Percentiles rank a stretch among this genome's conserved stretches.
These are phyloP conservation scores for Verticillium tricorpus DNA, from an alignment of 2,329 filamentous ascomycete genomes.

Conservation along the genomic window DNA sequence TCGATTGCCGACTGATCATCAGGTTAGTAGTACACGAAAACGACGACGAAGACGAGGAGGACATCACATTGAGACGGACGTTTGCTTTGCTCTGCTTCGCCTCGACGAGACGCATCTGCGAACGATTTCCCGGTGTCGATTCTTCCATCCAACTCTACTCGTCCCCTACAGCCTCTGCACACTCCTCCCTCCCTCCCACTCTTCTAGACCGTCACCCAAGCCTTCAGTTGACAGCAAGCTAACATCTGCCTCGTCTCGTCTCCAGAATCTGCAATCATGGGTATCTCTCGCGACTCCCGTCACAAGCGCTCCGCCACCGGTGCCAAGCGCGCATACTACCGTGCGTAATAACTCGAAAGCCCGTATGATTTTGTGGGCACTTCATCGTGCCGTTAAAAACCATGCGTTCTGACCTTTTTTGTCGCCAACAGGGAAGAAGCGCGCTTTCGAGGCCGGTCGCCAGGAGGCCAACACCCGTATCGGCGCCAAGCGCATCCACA, in stretches of 20 bases:
- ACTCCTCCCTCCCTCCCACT: neutral
- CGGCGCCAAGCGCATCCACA: slow-evolving; percentile 92
- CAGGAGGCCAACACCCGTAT: slow-evolving; percentile 99
- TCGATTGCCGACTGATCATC: slow-evolving; percentile 44
- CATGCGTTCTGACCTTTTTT: slow-evolving; percentile 68
- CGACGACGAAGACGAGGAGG: slow-evolving; percentile 11
- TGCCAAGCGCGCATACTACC: slow-evolving; percentile 94
- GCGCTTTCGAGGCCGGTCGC: slow-evolving; percentile 99
- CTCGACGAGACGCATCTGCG: neutral
- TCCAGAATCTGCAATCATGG: slow-evolving; percentile 78
- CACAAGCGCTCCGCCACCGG: slow-evolving; percentile 99
- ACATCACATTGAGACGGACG: neutral
- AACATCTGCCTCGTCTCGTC: slow-evolving; percentile 7
- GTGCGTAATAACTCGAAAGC: slow-evolving; percentile 66
- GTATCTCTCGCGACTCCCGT: slow-evolving; percentile 99
- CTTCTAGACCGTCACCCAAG: neutral
- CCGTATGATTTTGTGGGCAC: slow-evolving; percentile 48
- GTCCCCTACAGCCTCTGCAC: neutral
- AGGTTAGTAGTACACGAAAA: slow-evolving; percentile 37
- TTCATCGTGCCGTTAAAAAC: slow-evolving; percentile 29
- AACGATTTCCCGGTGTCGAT: neutral
- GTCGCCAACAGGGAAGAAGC: slow-evolving; percentile 77
- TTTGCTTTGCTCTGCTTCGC: neutral
- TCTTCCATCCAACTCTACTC: neutral
- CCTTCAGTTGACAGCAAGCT: neutral